phyloP scores from a whole-genome alignment of 2,329 filamentous ascomycete species.

The Colletotrichum agaves region DNA sequence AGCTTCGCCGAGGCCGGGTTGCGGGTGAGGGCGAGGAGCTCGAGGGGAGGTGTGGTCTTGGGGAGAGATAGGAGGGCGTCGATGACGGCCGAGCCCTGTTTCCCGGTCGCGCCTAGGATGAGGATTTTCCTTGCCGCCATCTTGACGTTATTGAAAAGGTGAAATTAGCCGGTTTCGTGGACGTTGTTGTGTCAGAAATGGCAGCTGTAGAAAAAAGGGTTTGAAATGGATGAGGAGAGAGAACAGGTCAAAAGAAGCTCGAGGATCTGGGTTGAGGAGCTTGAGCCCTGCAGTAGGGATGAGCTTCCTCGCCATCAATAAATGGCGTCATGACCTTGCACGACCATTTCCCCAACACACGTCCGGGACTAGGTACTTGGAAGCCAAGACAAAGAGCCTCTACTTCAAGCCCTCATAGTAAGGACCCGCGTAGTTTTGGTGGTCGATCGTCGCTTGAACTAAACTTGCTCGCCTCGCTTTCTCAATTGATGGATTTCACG shows the following conservation, averaged over 20 bases:
- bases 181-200: background rate
- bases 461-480: no score
- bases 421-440: no score
- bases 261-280: background rate
- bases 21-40: slow-evolving; percentile 36
- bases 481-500: no score
- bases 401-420: background rate
- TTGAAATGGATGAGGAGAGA: background rate
- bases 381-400: background rate
- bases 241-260: background rate
- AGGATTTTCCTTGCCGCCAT: slow-evolving; percentile 50
- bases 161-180: no score
- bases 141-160: background rate
- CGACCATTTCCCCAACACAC: slow-evolving; percentile 32
- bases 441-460: no score
- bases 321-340: slow-evolving; percentile 27
- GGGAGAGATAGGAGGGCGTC: slow-evolving; percentile 42
- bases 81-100: slow-evolving; percentile 57
- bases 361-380: slow-evolving; percentile 15
- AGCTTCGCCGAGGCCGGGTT: slow-evolving; percentile 26
- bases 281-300: slow-evolving; percentile 13
- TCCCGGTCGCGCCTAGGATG: slow-evolving; percentile 59
- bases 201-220: background rate
- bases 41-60: slow-evolving; percentile 6
- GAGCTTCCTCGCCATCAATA: slow-evolving; percentile 1